phyloP scores from a whole-genome alignment of 352 stramenopile genomes.

The Phytophthora cactorum region DNA sequence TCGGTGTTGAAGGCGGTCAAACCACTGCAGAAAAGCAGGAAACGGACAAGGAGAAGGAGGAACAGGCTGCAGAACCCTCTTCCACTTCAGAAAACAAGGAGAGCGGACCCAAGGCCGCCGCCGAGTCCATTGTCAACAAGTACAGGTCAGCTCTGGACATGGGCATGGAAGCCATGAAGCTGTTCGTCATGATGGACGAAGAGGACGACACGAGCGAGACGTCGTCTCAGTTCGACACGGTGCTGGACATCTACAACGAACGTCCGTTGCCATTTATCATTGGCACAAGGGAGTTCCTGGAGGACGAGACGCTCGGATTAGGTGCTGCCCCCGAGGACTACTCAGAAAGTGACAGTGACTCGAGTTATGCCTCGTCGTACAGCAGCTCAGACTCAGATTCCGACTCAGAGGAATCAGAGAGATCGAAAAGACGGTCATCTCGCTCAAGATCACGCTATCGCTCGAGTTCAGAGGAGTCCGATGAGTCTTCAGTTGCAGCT shows the following conservation, averaged over 20 bases:
- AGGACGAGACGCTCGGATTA: constrained; percentile 84
- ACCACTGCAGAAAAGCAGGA: neutral
- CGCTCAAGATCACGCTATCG: constrained; percentile 23
- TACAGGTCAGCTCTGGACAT: constrained; percentile 80
- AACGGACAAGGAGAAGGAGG: constrained; percentile 10
- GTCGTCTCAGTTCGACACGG: constrained; percentile 68
- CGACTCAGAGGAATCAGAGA: constrained; percentile 36
- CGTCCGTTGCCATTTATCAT: constrained; percentile 88
- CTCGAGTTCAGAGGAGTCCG: constrained; percentile 52
- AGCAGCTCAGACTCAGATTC: constrained; percentile 68
- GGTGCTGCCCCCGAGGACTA: constrained; percentile 70
- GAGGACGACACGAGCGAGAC: constrained; percentile 62
- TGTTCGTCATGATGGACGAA: constrained; percentile 85
- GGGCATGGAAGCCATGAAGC: constrained; percentile 84
- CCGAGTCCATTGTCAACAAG: constrained; percentile 72
- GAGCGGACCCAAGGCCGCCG: constrained; percentile 32
- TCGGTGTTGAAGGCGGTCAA: constrained; percentile 32
- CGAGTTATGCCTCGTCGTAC: constrained; percentile 66
- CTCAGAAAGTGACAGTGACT: constrained; percentile 60
- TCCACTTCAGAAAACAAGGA: constrained; percentile 23
- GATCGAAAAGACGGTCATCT: constrained; percentile 28
- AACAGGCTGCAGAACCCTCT: neutral
- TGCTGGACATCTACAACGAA: constrained; percentile 91
- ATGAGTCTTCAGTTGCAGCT: constrained; percentile 33
- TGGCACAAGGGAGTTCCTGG: constrained; percentile 84